These are phyloP conservation scores for Aspergillus carlsbadensis DNA, from an alignment of 495 filamentous ascomycete genomes.

Conservation along the genomic window DNA sequence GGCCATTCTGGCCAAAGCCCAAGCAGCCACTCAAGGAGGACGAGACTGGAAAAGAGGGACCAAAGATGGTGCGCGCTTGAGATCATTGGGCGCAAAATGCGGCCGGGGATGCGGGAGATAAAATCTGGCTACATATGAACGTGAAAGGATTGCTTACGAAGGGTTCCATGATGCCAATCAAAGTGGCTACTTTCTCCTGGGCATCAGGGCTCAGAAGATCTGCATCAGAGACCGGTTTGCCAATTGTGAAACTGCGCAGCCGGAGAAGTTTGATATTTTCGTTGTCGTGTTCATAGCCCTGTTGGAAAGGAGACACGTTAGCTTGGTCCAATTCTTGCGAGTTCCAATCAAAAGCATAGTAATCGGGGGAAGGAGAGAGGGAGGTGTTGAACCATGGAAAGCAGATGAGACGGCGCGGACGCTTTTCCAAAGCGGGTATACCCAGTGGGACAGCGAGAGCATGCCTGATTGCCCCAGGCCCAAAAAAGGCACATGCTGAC, in stretches of 20 bases:
- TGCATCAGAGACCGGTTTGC: conserved; percentile 59
- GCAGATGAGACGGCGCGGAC: conserved; percentile 36
- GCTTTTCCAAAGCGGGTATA: conserved; percentile 22
- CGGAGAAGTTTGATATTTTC: conserved; percentile 73
- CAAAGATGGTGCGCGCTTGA: conserved; percentile 14
- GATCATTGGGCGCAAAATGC: conserved; percentile 33
- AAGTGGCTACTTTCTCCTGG: conserved; percentile 52
- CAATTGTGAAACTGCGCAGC: conserved; percentile 72
- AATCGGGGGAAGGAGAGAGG: not conserved
- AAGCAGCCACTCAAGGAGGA: conserved; percentile 22
- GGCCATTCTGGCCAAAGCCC: conserved; percentile 20
- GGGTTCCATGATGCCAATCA: conserved; percentile 58
- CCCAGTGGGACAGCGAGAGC: conserved; percentile 21
- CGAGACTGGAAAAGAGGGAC: conserved; percentile 12
- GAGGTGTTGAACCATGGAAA: conserved; percentile 44
- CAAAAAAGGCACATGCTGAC: conserved; percentile 12
- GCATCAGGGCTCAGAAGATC: conserved; percentile 50
- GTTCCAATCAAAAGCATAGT: not conserved
- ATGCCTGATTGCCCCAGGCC: conserved; percentile 15
- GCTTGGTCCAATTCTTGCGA: conserved; percentile 22
- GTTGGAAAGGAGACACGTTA: conserved; percentile 15
- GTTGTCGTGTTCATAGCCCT: conserved; percentile 75
- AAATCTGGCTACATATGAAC: conserved; percentile 20
- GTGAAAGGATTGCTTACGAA: conserved; percentile 53
- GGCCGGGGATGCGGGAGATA: conserved; percentile 27